phyloP scores from a whole-genome alignment of 495 filamentous ascomycete genomes.

The Neurospora tetrasperma region DNA sequence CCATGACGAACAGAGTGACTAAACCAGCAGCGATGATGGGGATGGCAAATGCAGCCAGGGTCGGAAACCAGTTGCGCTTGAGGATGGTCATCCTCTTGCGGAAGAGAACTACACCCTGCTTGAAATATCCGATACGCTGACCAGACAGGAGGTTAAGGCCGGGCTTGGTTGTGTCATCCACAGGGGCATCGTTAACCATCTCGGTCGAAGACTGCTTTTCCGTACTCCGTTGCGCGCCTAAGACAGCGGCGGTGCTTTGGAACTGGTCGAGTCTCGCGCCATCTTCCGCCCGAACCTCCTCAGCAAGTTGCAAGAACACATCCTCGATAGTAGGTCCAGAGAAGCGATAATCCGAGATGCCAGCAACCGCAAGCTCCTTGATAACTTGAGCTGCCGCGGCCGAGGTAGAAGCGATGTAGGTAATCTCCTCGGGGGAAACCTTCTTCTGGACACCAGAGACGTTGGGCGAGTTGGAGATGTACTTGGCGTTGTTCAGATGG shows the following conservation, averaged over 20 bases:
- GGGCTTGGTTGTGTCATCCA: slow-evolving; percentile 17
- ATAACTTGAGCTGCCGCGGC: slow-evolving; percentile 56
- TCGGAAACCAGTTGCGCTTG: slow-evolving; percentile 65
- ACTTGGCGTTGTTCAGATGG: slow-evolving; percentile 48
- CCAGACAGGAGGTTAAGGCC: slow-evolving; percentile 57
- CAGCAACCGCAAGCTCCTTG: slow-evolving; percentile 48
- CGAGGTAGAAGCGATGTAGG: slow-evolving; percentile 57
- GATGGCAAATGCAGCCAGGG: slow-evolving; percentile 57
- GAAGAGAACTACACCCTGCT: slow-evolving; percentile 64
- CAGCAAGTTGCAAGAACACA: slow-evolving; percentile 74
- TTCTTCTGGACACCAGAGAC: slow-evolving; percentile 47
- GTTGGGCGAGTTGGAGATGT: slow-evolving; percentile 35
- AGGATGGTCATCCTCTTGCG: slow-evolving; percentile 67
- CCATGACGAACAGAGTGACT: slow-evolving; percentile 58
- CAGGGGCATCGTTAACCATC: slow-evolving; percentile 8
- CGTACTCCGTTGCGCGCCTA: neutral
- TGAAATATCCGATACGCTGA: slow-evolving; percentile 47
- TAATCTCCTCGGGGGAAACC: slow-evolving; percentile 53
- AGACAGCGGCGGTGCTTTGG: neutral
- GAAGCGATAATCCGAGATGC: slow-evolving; percentile 61
- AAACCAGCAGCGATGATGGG: slow-evolving; percentile 68
- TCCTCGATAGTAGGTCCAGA: slow-evolving; percentile 80
- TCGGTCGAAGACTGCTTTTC: slow-evolving; percentile 21
- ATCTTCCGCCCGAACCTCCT: slow-evolving; percentile 44
- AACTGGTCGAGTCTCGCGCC: slow-evolving; percentile 5